Conservation (phyloP, 192 early-diverging fungal genomes). For the Globomyces pollinis-pini region DNA sequence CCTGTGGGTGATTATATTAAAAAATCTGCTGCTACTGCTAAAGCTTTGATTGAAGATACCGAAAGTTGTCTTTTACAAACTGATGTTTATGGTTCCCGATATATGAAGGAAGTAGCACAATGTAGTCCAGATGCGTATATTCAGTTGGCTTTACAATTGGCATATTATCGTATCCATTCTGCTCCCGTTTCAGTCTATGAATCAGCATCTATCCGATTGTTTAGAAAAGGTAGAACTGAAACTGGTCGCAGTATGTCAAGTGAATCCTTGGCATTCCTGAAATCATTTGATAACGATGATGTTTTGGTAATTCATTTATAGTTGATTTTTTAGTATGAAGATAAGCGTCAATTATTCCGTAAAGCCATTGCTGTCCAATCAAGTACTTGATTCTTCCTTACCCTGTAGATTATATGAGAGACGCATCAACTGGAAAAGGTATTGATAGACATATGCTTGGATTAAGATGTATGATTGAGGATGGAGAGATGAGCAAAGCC, state of each 20-base stretch:
- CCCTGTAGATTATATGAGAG: conserved; percentile 71
- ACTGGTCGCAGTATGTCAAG: conserved; percentile 74
- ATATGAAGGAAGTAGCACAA: conserved; percentile 72
- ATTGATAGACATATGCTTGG: conserved; percentile 91
- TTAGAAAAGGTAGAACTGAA: conserved; percentile 83
- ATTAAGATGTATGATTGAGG: conserved; percentile 61
- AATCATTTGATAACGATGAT: conserved; percentile 65
- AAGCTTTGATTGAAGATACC: conserved; percentile 59
- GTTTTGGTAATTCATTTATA: conserved; percentile 26
- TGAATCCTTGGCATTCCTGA: conserved; percentile 71
- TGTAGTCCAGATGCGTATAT: conserved; percentile 84
- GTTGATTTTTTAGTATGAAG: conserved; percentile 39
- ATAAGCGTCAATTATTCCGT: conserved; percentile 25
- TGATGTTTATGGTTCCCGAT: conserved; percentile 70
- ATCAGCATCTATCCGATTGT: conserved; percentile 39
- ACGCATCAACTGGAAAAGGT: conserved; percentile 68
- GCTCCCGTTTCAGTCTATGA: conserved; percentile 44
- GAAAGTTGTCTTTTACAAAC: conserved; percentile 64
- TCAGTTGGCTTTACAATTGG: conserved; percentile 83
- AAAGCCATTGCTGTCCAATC: conserved; percentile 48
- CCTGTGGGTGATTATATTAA: conserved; percentile 47
- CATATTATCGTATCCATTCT: conserved; percentile 70
- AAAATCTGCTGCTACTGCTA: conserved; percentile 56
- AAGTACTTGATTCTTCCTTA: too few species aligned
- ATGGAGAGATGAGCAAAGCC: conserved; percentile 46